These are phyloP conservation scores for Fraxinus paxiana DNA, from an alignment of 305 asterid species.

Conservation along the genomic window DNA sequence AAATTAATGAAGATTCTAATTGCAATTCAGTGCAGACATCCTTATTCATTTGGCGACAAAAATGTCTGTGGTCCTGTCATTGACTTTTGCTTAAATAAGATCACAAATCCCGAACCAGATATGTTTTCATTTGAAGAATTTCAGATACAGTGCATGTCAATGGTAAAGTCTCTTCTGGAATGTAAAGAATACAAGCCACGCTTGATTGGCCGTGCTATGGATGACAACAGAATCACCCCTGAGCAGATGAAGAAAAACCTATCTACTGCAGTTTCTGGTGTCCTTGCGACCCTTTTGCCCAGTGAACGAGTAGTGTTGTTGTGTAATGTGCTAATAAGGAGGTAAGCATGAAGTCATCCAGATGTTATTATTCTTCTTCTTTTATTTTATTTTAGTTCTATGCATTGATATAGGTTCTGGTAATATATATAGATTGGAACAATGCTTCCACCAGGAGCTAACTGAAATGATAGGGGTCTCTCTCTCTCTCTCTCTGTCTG, in stretches of 20 bases:
- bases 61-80: slow-evolving; percentile 66
- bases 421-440: slow-evolving; percentile 13
- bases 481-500: not conserved
- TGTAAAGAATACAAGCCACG: slow-evolving; percentile 82
- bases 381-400: not conserved
- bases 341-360: slow-evolving; percentile 41
- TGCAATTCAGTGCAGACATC: slow-evolving; percentile 78
- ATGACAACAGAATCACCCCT: slow-evolving; percentile 64
- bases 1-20: slow-evolving; percentile 80
- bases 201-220: slow-evolving; percentile 80
- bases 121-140: slow-evolving; percentile 62
- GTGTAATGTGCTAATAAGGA: slow-evolving; percentile 78
- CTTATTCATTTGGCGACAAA: slow-evolving; percentile 92
- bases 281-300: slow-evolving; percentile 71
- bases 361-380: not conserved
- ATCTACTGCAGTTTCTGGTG: slow-evolving; percentile 64
- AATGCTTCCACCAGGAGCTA: slow-evolving; percentile 16
- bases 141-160: slow-evolving; percentile 81
- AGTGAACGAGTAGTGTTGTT: slow-evolving; percentile 75
- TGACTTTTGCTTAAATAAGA: slow-evolving; percentile 78
- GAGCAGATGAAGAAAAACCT: slow-evolving; percentile 82
- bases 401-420: slow-evolving; percentile 14
- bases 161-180: slow-evolving; percentile 83
- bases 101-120: slow-evolving; percentile 81
- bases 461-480: not conserved